Evolutionary conservation across 2,329 filamentous ascomycete species (phyloP).

Genomic region (Monilinia aucupariae): DNA sequence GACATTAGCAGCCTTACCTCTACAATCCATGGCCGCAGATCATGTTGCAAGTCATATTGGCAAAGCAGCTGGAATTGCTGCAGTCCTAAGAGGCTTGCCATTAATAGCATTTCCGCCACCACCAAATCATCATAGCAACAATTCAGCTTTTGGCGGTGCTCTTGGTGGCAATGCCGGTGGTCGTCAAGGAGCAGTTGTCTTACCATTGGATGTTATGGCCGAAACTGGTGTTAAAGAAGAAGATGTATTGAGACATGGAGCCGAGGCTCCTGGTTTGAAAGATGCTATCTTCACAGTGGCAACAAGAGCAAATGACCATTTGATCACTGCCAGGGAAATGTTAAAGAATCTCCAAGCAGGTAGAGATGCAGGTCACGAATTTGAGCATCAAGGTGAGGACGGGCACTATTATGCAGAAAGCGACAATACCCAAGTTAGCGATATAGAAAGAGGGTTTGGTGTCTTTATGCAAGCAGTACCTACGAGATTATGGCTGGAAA

Average conservation of each 20-base stretch:
- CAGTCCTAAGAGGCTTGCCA: slow-evolving; percentile 81
- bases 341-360: slow-evolving; percentile 71
- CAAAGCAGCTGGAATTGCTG: slow-evolving; percentile 83
- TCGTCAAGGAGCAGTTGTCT: slow-evolving; percentile 61
- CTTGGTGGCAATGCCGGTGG: slow-evolving; percentile 35
- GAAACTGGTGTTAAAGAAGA: slow-evolving; percentile 77
- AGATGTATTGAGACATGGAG: slow-evolving; percentile 76
- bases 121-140: slow-evolving; percentile 50
- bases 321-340: slow-evolving; percentile 93
- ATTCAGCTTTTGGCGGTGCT: slow-evolving; percentile 38
- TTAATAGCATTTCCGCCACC: slow-evolving; percentile 74
- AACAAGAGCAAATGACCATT: slow-evolving; percentile 88
- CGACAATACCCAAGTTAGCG: slow-evolving; percentile 41
- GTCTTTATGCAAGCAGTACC: slow-evolving; percentile 76
- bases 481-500: slow-evolving; percentile 71
- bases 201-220: slow-evolving; percentile 88
- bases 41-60: slow-evolving; percentile 93
- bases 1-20: slow-evolving; percentile 70
- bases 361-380: slow-evolving; percentile 73
- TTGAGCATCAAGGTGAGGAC: slow-evolving; percentile 77
- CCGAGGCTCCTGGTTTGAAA: slow-evolving; percentile 70
- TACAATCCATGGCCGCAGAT: slow-evolving; percentile 79
- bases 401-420: slow-evolving; percentile 49
- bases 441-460: slow-evolving; percentile 65
- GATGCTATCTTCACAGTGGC: slow-evolving; percentile 91